These are phyloP conservation scores for Przewalskia tangutica DNA, from an alignment of 257 asterid species.

Conservation along the genomic window DNA sequence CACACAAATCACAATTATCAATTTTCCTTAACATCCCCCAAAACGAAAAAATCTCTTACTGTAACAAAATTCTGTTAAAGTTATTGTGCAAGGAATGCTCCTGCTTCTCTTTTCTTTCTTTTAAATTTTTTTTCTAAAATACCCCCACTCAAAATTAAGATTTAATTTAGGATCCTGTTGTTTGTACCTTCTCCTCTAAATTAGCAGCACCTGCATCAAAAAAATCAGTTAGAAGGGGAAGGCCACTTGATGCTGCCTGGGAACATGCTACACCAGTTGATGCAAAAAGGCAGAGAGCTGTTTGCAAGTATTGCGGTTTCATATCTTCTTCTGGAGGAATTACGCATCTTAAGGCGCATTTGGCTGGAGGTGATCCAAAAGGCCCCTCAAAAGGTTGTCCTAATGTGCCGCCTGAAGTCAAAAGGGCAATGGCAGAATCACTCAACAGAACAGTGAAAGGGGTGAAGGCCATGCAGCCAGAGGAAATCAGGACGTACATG, in stretches of 20 bases:
- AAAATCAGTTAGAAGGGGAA: conserved; percentile 23
- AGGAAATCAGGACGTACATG: neutral
- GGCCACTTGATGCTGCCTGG: conserved; percentile 35
- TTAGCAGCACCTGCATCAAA: conserved; percentile 13
- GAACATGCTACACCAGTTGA: conserved; percentile 37
- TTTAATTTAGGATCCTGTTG: neutral
- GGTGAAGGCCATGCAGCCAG: conserved; percentile 10
- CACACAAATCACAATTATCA: neutral
- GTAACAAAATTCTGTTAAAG: neutral
- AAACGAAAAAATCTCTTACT: neutral
- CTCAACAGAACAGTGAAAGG: conserved; percentile 29
- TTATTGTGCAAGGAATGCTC: neutral
- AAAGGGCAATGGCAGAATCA: conserved; percentile 15
- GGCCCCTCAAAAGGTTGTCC: conserved; percentile 32
- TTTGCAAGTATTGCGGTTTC: conserved; percentile 41
- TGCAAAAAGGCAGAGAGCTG: conserved; percentile 24
- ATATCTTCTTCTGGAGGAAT: conserved; percentile 40
- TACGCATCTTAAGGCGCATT: conserved; percentile 30
- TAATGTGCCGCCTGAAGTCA: conserved; percentile 27
- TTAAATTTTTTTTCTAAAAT: neutral
- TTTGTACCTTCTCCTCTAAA: neutral
- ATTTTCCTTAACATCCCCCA: neutral
- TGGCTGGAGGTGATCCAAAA: conserved; percentile 37
- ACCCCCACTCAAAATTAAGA: neutral
- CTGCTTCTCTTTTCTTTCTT: neutral